Base-by-base conservation (phyloP, 805 yeast genomes). In the Kuraishia ogatae region DNA sequence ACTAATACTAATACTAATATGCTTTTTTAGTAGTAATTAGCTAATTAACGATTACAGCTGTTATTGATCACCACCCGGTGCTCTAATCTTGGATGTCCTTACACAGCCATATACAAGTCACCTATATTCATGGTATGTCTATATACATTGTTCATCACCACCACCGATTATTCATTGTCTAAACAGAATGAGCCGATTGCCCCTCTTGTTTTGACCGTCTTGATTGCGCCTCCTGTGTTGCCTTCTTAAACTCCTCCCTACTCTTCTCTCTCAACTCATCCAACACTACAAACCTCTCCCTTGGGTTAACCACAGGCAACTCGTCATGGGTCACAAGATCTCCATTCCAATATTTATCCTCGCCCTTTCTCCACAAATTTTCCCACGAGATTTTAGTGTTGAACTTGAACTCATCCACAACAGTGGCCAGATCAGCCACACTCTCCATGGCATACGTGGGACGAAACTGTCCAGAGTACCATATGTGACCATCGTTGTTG, bases 391-490 rank as follows among this genome's bases (percentile, higher is more conserved):
- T 74, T 50, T 73, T 79, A 46, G 85, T 74, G 19, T 58, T 53
- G 59, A 74, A 73, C 52, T 74, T 75, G 58, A 84, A 75, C 58
- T 83, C 85, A 55, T 86, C 91, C n/a, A 86, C 73, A 11, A 85
- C 84, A 53, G 82, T 77, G 35, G 82, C 72, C 60, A 92, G 72
- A 70, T 92, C 98, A 5, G 97, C 89, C 28, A 89, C 90, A 1
- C 97, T 87, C 69, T 92, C 97, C 68, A 89, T 96, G 13, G 96
- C 77, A 71, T 85, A 89, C 0, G 94, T 84, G 24, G 97, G 97
- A 65, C 97, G 81, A 74, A 80, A 93, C 70, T 89, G 96, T 51
- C 89, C 93, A 56, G 86, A 81, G 67, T 76, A 85, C 97, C 97
- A 91, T 52, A 85, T 82, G 70, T 88, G 85, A 1, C 96, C 94